These are phyloP conservation scores for Mortierella sp. DNA, from an alignment of 371 early-diverging fungal species.

Conservation along the genomic window DNA sequence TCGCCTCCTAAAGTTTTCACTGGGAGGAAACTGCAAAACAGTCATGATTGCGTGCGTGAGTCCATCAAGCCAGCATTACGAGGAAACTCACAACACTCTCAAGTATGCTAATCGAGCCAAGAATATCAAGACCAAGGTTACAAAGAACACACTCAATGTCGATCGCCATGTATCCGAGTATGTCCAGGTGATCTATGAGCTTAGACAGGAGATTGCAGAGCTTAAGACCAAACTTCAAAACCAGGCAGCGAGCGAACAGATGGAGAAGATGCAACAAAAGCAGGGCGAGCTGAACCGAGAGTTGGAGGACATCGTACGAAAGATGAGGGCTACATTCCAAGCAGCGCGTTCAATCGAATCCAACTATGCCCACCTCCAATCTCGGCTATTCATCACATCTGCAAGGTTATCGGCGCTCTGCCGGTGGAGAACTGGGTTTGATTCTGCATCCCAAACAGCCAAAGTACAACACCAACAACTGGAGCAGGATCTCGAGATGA, in stretches of 20 bases:
- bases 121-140: slow-evolving; percentile 75
- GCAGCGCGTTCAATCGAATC: slow-evolving; percentile 33
- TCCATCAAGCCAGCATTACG: slow-evolving; percentile 74
- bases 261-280: slow-evolving; percentile 21
- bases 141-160: slow-evolving; percentile 63
- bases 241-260: slow-evolving; percentile 21
- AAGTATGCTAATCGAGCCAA: slow-evolving; percentile 90
- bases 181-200: slow-evolving; percentile 64
- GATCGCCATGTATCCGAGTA: slow-evolving; percentile 70
- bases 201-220: slow-evolving; percentile 61
- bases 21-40: slow-evolving; percentile 85
- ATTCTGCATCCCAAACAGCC: slow-evolving; percentile 30
- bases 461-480: slow-evolving; percentile 38
- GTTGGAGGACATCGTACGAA: slow-evolving; percentile 30
- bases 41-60: slow-evolving; percentile 91
- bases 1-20: slow-evolving; percentile 83
- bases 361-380: slow-evolving; percentile 44
- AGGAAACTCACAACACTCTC: slow-evolving; percentile 90
- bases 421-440: slow-evolving; percentile 41
- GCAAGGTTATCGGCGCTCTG: slow-evolving; percentile 29
- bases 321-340: slow-evolving; percentile 42
- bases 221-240: slow-evolving; percentile 54
- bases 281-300: slow-evolving; percentile 22
- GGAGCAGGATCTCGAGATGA: slow-evolving; percentile 20
- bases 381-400: slow-evolving; percentile 21